phyloP scores from a whole-genome alignment of 169 alveolate genomes.

The Plasmodium vivax region DNA sequence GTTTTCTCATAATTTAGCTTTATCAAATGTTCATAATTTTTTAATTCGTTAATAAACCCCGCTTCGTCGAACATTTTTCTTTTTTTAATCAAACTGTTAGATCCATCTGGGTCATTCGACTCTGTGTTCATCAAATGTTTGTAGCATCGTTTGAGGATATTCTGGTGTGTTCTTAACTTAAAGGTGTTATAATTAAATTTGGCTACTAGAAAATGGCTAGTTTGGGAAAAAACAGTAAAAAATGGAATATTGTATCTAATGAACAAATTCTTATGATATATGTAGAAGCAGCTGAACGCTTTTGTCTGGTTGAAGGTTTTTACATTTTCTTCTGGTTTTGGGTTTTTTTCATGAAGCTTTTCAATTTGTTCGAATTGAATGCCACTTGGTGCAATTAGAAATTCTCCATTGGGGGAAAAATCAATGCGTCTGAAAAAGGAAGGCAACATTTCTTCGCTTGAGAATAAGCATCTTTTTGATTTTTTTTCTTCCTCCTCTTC shows the following conservation, averaged over 20 bases:
- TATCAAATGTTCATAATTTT: constrained; percentile 21
- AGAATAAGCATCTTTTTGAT: constrained; percentile 80
- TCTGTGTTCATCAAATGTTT: constrained; percentile 9
- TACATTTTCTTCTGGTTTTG: constrained; percentile 37
- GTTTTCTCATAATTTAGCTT: constrained; percentile 72
- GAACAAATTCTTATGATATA: constrained; percentile 71
- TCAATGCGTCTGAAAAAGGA: constrained; percentile 91
- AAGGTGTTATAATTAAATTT: constrained; percentile 62
- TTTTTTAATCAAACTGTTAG: constrained; percentile 14
- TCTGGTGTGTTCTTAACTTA: constrained; percentile 50
- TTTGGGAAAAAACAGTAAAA: constrained; percentile 70
- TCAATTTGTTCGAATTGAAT: constrained; percentile 79
- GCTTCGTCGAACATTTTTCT: constrained; percentile 52
- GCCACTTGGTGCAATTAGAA: constrained; percentile 91
- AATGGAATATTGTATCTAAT: constrained; percentile 66
- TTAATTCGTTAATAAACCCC: constrained; percentile 22
- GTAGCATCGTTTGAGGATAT: constrained; percentile 66
- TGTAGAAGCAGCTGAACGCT: constrained; percentile 72
- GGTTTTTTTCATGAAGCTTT: constrained; percentile 39
- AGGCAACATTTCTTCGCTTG: constrained; percentile 88
- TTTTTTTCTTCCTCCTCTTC: constrained; percentile 74
- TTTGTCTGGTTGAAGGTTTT: constrained; percentile 42
- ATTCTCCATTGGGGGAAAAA: constrained; percentile 92
- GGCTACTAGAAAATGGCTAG: constrained; percentile 74
- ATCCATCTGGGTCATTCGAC: neutral